These are phyloP conservation scores for Paraphaeosphaeria sporulosa DNA, from an alignment of 2,329 filamentous ascomycete genomes.

Conservation along the genomic window DNA sequence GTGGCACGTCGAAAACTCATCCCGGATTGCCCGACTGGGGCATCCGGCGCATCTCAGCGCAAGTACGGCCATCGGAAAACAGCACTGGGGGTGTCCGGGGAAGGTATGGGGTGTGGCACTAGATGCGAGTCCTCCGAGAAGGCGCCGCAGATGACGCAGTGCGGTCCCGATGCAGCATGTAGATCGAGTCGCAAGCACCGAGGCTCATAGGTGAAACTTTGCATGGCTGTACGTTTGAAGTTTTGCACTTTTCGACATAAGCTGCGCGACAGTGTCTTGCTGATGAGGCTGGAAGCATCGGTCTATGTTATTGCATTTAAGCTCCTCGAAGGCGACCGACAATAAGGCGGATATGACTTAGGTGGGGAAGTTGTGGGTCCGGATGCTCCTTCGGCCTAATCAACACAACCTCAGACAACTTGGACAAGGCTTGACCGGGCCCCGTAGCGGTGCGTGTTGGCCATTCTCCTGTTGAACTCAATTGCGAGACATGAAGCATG, in stretches of 20 bases:
- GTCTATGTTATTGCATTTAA: not conserved
- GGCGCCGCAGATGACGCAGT: slow-evolving; percentile 9
- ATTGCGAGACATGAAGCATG: not conserved
- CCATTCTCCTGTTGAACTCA: not conserved
- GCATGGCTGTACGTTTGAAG: not conserved
- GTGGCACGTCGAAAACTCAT: not conserved
- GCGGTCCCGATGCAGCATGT: not conserved
- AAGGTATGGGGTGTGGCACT: not conserved
- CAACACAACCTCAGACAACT: not conserved
- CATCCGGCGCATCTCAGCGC: slow-evolving; percentile 8
- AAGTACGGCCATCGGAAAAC: not conserved
- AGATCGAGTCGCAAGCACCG: not conserved
- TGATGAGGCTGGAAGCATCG: not conserved
- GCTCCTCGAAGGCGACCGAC: not conserved
- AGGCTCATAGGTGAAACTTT: not conserved
- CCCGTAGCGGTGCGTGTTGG: slow-evolving; percentile 9
- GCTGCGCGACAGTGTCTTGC: not conserved
- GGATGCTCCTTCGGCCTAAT: not conserved
- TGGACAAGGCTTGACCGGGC: slow-evolving; percentile 4
- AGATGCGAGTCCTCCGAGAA: slow-evolving; percentile 7
- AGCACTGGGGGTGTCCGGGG: not conserved
- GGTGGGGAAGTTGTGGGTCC: slow-evolving; percentile 6
- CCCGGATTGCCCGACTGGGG: slow-evolving; percentile 13
- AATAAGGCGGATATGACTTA: not conserved
- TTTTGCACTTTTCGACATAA: not conserved